Evolutionary conservation across 2,329 filamentous ascomycete genomes (phyloP), one percentile per base, ranked within the genome.

Genomic region (Monilinia polystroma): DNA sequence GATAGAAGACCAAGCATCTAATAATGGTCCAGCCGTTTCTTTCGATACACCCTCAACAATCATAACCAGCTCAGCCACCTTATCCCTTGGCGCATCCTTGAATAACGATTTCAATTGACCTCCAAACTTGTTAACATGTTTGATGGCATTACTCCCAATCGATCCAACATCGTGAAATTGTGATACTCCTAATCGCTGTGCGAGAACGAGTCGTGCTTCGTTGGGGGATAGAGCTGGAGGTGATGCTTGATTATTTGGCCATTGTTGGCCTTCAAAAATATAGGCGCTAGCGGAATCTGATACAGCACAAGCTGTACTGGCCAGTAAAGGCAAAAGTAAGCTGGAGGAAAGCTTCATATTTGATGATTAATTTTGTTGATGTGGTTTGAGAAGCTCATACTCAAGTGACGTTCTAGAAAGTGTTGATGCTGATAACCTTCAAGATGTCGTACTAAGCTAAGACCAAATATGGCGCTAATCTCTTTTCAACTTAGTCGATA

Each of bases 121-220:
- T 69, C 87, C 88, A 76, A 86, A 90, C 60, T 79, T 79, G 73
- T 87, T 85, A 73, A 92, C 79, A 71, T 85, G 78, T 59, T 80
- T 78, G 51, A 91, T 77, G 11, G 84, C 82, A 18, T 52, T 64
- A 32, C 73, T 72, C 51, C 67, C 70, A 23, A 67, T 69, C 59
- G 77, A 74, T 71, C 79, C 80, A 70, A 81, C 81, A 69, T 80
- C 83, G 73, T 80, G 81, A 73, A 80, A 71, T 69, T 72, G 78
- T 45, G 79, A 76, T 66, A 79, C 78, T 23, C 80, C 80, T 67
- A 87, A 77, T 63, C 86, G 83, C 75, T 87, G 85, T 16, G 87
- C 81, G 58, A 89, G 76, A 73, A 89, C 81, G 68, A 88, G 80
- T 73, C 84, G 81, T 67, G 83, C 84, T 66, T 77, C 71, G 54